Percentiles rank a stretch among this genome's conserved stretches.
Evolutionary conservation across 2,329 filamentous ascomycete genomes (phyloP).

Genomic region (Colletotrichum plurivorum): DNA sequence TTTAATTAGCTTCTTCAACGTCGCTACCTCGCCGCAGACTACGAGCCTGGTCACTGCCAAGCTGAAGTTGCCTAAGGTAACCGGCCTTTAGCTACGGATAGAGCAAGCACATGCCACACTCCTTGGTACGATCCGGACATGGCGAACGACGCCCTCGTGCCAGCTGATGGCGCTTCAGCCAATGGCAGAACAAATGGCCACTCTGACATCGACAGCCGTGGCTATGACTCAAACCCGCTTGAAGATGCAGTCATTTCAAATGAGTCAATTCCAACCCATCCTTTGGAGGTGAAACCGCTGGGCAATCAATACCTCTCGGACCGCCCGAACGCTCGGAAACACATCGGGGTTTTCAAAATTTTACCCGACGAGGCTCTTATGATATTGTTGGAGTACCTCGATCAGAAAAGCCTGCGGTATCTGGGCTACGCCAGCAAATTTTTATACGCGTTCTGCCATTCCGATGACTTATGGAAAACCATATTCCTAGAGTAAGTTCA

Average conservation of each 20-base stretch:
- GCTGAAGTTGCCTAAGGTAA: constrained; percentile 8
- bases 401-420: constrained; percentile 71
- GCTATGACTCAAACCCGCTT: constrained; percentile 36
- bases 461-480: constrained; percentile 91
- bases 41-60: background rate
- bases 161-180: constrained; percentile 15
- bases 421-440: constrained; percentile 87
- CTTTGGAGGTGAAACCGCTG: constrained; percentile 85
- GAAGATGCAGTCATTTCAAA: constrained; percentile 20
- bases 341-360: constrained; percentile 74
- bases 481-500: constrained; percentile 85
- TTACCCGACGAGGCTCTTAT: constrained; percentile 88
- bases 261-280: constrained; percentile 80
- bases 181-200: constrained; percentile 27
- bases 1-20: constrained; percentile 23
- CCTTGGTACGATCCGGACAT: constrained; percentile 17
- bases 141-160: constrained; percentile 27
- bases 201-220: constrained; percentile 25
- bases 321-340: constrained; percentile 75
- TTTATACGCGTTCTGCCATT: constrained; percentile 85
- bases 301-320: constrained; percentile 84
- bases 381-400: constrained; percentile 81
- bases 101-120: constrained; percentile 35
- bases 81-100: too few relatives aligned
- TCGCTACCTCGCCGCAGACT: constrained; percentile 12